Evolutionary conservation across 305 asterid genomes (phyloP).

Genomic region (Plantago lanceolata): DNA sequence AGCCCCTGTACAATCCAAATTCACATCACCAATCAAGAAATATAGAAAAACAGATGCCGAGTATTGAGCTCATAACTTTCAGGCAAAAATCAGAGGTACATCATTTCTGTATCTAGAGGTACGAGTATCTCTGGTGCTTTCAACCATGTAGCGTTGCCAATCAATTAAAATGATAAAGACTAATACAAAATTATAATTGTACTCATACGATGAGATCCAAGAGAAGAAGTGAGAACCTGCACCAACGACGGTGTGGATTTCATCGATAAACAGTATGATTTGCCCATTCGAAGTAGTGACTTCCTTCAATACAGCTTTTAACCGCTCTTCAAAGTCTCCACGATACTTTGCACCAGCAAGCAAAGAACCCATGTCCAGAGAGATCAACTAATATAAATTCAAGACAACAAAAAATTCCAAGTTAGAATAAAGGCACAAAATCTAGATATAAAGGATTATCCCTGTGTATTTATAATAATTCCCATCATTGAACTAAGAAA

Average conservation of each 20-base stretch:
- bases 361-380: conserved; percentile 74
- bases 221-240: conserved; percentile 44
- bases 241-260: conserved; percentile 80
- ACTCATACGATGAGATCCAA: conserved; percentile 6
- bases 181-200: too few relatives aligned
- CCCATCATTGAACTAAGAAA: too few relatives aligned
- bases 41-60: neutral
- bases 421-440: conserved; percentile 3
- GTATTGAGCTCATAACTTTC: neutral
- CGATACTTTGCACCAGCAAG: conserved; percentile 81
- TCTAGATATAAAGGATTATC: too few relatives aligned
- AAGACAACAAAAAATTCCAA: conserved; percentile 20
- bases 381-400: conserved; percentile 47
- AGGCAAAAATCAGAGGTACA: too few relatives aligned
- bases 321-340: conserved; percentile 77
- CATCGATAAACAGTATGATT: conserved; percentile 67
- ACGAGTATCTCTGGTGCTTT: neutral
- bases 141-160: too few relatives aligned
- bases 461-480: too few relatives aligned
- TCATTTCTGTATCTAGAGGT: neutral
- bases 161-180: neutral
- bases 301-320: conserved; percentile 74
- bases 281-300: conserved; percentile 74
- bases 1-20: conserved; percentile 46
- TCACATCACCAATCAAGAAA: neutral